These are phyloP conservation scores for Picea abies DNA, from an alignment of 83 land plant species.

Conservation along the genomic window DNA sequence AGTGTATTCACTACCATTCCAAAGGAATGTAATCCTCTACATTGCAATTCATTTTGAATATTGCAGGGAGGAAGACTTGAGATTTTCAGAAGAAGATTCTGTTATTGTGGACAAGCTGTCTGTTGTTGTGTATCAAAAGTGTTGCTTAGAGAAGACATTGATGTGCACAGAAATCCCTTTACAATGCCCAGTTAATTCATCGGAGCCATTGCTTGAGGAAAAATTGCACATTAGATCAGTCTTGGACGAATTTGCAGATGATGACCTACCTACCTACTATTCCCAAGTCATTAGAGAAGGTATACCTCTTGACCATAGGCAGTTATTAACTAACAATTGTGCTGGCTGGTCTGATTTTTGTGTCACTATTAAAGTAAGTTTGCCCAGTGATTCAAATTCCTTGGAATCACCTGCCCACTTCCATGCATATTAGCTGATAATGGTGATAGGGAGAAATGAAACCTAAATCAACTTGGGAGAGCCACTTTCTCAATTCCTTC, in stretches of 20 bases:
- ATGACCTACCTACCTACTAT: conserved; percentile 25
- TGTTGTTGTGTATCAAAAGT: conserved; percentile 29
- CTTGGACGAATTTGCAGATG: conserved; percentile 26
- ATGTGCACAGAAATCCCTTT: conserved; percentile 22
- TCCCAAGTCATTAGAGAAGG: conserved; percentile 25
- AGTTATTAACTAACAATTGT: neutral
- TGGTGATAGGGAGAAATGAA: too few species aligned
- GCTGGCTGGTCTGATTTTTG: too few species aligned
- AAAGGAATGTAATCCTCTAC: too few species aligned
- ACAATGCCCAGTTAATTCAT: conserved; percentile 17
- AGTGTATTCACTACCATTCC: too few species aligned
- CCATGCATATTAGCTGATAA: too few species aligned
- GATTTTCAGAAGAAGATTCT: conserved; percentile 13
- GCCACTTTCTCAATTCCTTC: neutral
- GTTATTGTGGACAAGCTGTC: conserved; percentile 31
- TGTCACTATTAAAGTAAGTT: too few species aligned
- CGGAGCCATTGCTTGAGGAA: conserved; percentile 22
- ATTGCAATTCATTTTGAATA: too few species aligned
- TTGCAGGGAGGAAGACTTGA: conserved; percentile 32
- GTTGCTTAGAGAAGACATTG: conserved; percentile 33
- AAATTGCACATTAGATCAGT: conserved; percentile 19
- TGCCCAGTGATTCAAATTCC: too few species aligned
- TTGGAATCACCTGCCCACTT: too few species aligned
- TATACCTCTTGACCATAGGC: neutral
- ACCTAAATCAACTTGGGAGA: neutral